Evolutionary conservation across 2,329 filamentous ascomycete species (phyloP).

Genomic region (Aspergillaceae sp.): DNA sequence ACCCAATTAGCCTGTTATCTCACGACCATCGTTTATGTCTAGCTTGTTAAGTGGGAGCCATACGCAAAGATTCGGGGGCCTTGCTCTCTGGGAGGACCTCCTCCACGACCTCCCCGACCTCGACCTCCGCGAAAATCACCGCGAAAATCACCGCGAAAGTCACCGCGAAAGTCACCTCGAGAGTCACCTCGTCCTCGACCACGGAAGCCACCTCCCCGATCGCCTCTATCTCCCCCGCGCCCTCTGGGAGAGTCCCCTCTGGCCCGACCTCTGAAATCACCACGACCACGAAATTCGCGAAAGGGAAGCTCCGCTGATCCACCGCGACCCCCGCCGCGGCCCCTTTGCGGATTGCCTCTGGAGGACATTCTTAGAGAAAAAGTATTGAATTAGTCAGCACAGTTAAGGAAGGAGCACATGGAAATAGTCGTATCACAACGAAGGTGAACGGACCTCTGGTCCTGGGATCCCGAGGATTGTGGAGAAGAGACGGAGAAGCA

Average conservation of each 20-base stretch:
- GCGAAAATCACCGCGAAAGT: conserved; percentile 9
- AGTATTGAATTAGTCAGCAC: too few relatives aligned
- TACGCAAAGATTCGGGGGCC: conserved; percentile 23
- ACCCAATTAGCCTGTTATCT: too few relatives aligned
- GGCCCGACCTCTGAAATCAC: conserved; percentile 10
- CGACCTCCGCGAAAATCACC: conserved; percentile 2
- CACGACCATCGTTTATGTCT: not conserved
- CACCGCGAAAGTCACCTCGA: conserved; percentile 6
- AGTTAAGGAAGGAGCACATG: too few relatives aligned
- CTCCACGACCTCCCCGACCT: conserved; percentile 5
- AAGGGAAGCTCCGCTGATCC: conserved; percentile 14
- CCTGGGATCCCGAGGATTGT: too few relatives aligned
- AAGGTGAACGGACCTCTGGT: too few relatives aligned
- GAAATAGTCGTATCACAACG: too few relatives aligned
- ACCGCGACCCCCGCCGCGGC: conserved; percentile 18
- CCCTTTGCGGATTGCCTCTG: conserved; percentile 9
- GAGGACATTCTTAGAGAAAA: conserved; percentile 7
- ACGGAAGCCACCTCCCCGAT: conserved; percentile 10
- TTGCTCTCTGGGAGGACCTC: conserved; percentile 5
- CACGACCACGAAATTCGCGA: conserved; percentile 14
- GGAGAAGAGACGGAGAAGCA: too few relatives aligned
- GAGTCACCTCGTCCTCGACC: conserved; percentile 7
- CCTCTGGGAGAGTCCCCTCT: conserved; percentile 8
- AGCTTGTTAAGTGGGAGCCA: conserved; percentile 6
- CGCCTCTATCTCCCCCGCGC: conserved; percentile 10